Evolutionary conservation across 176 grass and related monocot genomes (phyloP), one percentile per base, ranked within the genome.

Genomic region (Aegilops sharonensis): DNA sequence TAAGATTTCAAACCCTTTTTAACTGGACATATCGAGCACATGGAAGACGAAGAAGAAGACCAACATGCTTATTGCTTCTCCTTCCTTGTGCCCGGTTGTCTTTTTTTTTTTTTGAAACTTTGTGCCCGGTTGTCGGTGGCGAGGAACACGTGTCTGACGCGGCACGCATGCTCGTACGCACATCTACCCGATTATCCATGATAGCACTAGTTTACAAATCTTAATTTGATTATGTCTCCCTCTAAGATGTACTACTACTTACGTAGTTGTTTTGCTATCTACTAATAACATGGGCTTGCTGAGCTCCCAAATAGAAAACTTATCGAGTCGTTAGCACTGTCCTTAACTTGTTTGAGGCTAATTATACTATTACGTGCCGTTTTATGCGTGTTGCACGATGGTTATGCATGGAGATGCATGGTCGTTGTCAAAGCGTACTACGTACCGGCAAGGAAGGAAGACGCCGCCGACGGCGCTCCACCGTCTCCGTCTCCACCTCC

Each of bases 381-480:
- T 50, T 54, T 75, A 20, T 32, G 73, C 73, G 73, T 77, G 47
- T 21, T 56, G 47, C 73, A 56, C 47, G 30, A 15, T 77, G 27
- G 29, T 47, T 54, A 6, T 77, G 73, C 73, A 76, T 52, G 72
- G 25, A 20, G 4, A 31, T 32, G 73, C 45, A 56, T 2, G 47
- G 18, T 50, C 25, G 23, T 68, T 68, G 52, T 45, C n/a, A 2
- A 2, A 5, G 35, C 50, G 50, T 54, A 54, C 15, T 45, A 70
- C 87, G 67, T 72, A 89, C 87, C 77, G 25, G 78, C 20, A 14
- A 34, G 70, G 11, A 81, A 68, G 9, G 76, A 20, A 34, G 84
- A 3, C 5, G 40, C 59, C 37, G 40, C 59, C 37, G 72, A 3
- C 57, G 84, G 72, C 52, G 77, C 36, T 12, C 67, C 4, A 21